Conservation (phyloP, 2,329 filamentous ascomycete genomes). For the Ilyonectria destructans region DNA sequence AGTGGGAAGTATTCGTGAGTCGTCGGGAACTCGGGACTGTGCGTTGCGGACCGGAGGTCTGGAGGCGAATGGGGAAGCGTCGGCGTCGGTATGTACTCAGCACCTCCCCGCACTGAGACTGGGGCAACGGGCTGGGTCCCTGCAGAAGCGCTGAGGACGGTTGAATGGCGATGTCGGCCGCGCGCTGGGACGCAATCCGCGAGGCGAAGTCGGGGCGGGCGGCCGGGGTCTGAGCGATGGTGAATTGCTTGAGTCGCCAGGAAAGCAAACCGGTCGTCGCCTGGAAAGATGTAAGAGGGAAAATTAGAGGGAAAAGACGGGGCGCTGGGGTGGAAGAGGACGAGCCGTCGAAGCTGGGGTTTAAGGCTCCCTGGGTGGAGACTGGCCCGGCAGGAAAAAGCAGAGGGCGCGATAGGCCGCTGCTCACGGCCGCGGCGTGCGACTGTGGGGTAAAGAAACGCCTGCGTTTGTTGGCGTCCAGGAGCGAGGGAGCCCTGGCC, state of each 20-base stretch:
- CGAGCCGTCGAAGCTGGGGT: constrained; percentile 49
- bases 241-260: constrained; percentile 30
- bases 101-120: constrained; percentile 49
- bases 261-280: constrained; percentile 8
- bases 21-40: constrained; percentile 25
- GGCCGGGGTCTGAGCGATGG: constrained; percentile 20
- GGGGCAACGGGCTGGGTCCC: constrained; percentile 43
- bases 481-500: constrained; percentile 27
- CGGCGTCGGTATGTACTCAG: constrained; percentile 44
- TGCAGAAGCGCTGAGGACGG: constrained; percentile 33
- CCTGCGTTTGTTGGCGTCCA: constrained; percentile 36
- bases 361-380: constrained; percentile 47
- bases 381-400: constrained; percentile 39
- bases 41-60: constrained; percentile 38
- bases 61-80: constrained; percentile 44
- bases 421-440: constrained; percentile 43
- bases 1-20: constrained; percentile 37
- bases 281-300: constrained; percentile 41
- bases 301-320: constrained; percentile 37
- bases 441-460: constrained; percentile 50
- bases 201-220: constrained; percentile 18
- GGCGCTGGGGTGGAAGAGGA: constrained; percentile 43
- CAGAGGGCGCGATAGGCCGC: constrained; percentile 46
- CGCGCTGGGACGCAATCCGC: constrained; percentile 22
- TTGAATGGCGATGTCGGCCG: constrained; percentile 11